Conservation (phyloP, 225 moss, liverwort and hornwort genomes). For the Pleurozium schreberi region DNA sequence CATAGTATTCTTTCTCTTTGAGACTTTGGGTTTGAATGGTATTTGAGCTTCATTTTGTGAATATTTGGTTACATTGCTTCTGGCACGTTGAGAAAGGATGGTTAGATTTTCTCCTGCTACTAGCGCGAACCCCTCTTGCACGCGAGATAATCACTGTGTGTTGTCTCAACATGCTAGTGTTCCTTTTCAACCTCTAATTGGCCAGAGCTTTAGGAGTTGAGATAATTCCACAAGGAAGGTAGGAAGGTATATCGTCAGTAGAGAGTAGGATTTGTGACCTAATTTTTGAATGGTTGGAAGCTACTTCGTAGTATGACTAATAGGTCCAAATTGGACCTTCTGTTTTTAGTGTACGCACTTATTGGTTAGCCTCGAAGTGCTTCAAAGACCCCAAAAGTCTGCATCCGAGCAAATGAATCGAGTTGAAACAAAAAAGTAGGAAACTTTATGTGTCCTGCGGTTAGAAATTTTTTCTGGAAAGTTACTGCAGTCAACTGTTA, state of each 20-base stretch:
- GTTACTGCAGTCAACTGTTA: background rate
- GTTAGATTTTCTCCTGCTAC: background rate
- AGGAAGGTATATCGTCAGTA: background rate
- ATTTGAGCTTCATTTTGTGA: background rate
- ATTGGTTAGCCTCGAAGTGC: background rate
- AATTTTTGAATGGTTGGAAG: background rate
- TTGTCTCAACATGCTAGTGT: background rate
- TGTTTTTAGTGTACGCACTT: background rate
- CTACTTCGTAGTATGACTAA: background rate
- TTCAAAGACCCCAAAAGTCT: background rate
- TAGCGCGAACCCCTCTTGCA: too few relatives aligned
- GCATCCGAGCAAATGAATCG: background rate
- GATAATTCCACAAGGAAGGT: background rate
- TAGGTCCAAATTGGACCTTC: background rate
- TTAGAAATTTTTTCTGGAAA: background rate
- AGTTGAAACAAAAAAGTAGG: background rate
- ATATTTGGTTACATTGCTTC: background rate
- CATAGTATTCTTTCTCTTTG: background rate
- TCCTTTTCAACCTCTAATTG: background rate
- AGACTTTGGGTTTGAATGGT: background rate
- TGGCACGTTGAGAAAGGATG: background rate
- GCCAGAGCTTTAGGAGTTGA: background rate
- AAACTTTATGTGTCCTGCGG: background rate
- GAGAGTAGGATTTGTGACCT: background rate
- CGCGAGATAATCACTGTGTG: background rate